Evolutionary conservation across 2,329 filamentous ascomycete genomes (phyloP).

Genomic region (Xylaria sp.): DNA sequence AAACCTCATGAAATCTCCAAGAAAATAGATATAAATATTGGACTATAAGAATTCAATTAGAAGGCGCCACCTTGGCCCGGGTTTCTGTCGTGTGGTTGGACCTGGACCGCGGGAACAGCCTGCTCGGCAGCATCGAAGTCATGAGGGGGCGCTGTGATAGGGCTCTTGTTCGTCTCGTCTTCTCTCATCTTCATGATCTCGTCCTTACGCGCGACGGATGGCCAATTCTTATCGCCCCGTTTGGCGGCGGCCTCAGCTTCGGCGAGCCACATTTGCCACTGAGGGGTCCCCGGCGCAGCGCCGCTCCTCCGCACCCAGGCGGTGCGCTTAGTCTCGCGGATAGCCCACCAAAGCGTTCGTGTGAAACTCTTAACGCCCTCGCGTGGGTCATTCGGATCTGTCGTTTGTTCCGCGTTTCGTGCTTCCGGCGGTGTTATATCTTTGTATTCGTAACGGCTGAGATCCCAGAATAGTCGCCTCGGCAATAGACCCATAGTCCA

Average conservation of each 20-base stretch:
- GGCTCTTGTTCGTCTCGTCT: slow-evolving; percentile 21
- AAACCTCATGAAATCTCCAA: slow-evolving; percentile 15
- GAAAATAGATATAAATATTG: not conserved
- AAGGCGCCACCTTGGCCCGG: slow-evolving; percentile 24
- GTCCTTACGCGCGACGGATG: slow-evolving; percentile 61
- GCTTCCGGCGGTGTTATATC: slow-evolving; percentile 57
- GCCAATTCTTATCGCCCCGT: slow-evolving; percentile 53
- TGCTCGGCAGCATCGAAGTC: slow-evolving; percentile 38
- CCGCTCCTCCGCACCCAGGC: slow-evolving; percentile 65
- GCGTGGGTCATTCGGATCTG: slow-evolving; percentile 47
- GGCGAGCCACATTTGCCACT: slow-evolving; percentile 66
- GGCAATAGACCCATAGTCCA: slow-evolving; percentile 66
- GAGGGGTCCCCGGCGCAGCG: slow-evolving; percentile 61
- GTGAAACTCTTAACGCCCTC: slow-evolving; percentile 63
- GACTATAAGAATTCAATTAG: slow-evolving; percentile 13
- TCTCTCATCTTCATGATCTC: slow-evolving; percentile 56
- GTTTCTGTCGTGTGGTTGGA: slow-evolving; percentile 27
- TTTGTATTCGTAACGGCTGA: slow-evolving; percentile 60
- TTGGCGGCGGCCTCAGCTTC: slow-evolving; percentile 58
- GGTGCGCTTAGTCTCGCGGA: slow-evolving; percentile 62
- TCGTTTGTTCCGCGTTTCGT: slow-evolving; percentile 50
- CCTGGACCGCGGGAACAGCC: slow-evolving; percentile 37
- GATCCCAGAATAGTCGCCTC: slow-evolving; percentile 64
- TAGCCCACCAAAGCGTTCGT: slow-evolving; percentile 68
- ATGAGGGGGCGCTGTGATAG: slow-evolving; percentile 3